Evolutionary conservation across 768 basidiomycete species (phyloP).

Genomic region (Lactarius psammicola): DNA sequence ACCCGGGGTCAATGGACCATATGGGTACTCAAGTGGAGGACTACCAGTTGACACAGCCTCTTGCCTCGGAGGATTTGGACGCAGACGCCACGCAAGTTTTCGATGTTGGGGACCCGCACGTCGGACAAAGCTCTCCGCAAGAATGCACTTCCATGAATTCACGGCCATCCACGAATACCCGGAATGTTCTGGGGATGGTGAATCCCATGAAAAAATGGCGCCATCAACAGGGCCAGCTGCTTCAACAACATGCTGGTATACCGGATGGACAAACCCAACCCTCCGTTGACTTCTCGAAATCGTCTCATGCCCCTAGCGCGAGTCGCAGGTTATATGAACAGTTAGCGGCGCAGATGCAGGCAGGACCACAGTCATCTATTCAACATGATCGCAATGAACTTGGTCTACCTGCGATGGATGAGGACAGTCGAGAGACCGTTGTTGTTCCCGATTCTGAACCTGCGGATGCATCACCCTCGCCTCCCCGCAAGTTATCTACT

Average conservation of each 20-base stretch:
- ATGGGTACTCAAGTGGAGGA: conserved; percentile 11
- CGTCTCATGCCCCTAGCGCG: conserved; percentile 15
- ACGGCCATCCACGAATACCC: conserved; percentile 31
- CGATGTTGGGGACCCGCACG: not conserved
- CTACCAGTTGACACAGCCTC: conserved; percentile 26
- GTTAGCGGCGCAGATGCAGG: conserved; percentile 4
- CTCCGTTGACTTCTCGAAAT: conserved; percentile 21
- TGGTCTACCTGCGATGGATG: not conserved
- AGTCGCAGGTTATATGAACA: conserved; percentile 17
- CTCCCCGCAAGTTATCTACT: not conserved
- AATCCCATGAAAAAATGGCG: conserved; percentile 36
- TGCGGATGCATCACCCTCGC: conserved; percentile 27
- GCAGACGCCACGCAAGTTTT: conserved; percentile 11
- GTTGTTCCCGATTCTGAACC: conserved; percentile 66
- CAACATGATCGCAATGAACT: not conserved
- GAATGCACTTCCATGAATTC: conserved; percentile 11
- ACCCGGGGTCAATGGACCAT: conserved; percentile 13
- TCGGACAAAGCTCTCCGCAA: not conserved
- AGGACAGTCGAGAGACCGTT: conserved; percentile 38
- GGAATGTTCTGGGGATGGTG: conserved; percentile 37
- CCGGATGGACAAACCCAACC: conserved; percentile 32
- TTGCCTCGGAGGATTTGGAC: conserved; percentile 14
- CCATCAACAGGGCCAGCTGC: conserved; percentile 18
- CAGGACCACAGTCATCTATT: not conserved
- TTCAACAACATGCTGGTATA: conserved; percentile 11